Percentiles rank a stretch among this genome's conserved stretches.
These are phyloP conservation scores for Monsonia emarginata DNA, from an alignment of 441 rosid genomes.

Conservation along the genomic window DNA sequence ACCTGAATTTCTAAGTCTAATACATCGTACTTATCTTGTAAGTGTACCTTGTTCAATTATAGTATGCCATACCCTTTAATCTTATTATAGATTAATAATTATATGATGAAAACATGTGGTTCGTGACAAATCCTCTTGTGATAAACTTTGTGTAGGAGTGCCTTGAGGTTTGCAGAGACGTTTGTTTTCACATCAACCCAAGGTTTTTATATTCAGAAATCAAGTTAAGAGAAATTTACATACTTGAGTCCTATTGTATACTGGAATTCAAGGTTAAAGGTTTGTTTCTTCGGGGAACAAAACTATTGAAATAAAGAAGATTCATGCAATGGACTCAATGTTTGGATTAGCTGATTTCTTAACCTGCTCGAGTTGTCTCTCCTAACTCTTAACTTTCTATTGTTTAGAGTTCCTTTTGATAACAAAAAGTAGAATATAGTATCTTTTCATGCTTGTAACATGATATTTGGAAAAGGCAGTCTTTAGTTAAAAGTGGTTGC, in stretches of 20 bases:
- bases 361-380: neutral
- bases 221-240: neutral
- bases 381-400: neutral
- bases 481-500: neutral
- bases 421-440: neutral
- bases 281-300: neutral
- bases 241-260: neutral
- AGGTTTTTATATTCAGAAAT: neutral
- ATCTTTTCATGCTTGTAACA: conserved; percentile 2
- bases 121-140: neutral
- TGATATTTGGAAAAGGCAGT: neutral
- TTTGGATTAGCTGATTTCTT: neutral
- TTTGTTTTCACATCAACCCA: neutral
- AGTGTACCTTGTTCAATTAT: neutral
- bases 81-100: neutral
- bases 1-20: neutral
- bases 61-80: neutral
- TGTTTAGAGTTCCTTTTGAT: conserved; percentile 6
- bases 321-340: neutral
- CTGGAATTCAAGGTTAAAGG: neutral
- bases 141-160: neutral
- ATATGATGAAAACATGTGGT: neutral
- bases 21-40: neutral
- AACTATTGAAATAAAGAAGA: neutral
- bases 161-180: neutral